Base-by-base conservation (phyloP, 331 rosid species). In the Pyracantha coccinea region DNA sequence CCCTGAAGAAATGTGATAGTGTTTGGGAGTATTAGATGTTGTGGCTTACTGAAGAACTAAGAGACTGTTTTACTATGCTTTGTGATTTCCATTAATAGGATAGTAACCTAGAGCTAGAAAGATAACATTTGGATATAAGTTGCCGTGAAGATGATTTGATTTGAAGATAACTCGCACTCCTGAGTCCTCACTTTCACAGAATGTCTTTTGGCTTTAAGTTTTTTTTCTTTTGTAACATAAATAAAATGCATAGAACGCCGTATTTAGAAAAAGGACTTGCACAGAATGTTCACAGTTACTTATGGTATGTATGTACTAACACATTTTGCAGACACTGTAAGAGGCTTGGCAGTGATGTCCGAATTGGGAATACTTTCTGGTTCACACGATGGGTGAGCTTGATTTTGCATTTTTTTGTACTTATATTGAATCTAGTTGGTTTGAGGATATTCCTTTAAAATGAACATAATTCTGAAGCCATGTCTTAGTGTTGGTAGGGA, bases 341-440 rank as follows among this genome's bases (percentile, higher is more conserved):
- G 97, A 83, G 87, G 93, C 70, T 85, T 94, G 88, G 93, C 96
- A 52, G 86, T 81, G 88, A 89, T 94, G 96, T 81, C 97, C 79
- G 96, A 75, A 77, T 61, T 94, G 82, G 99, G 99, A 69, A 76
- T 94, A 76, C 86, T 94, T 41, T 94, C 99, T 44, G 91, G 92
- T 67, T 94, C 99, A 41, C 99, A 94, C 78, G 99, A 94, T 83
- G 96, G 97, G 97, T 94, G 72, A 82, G 86, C 78, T 75, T 58
- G 20, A 75, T 12, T 80, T 71, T n/a, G 32, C 4, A 47, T 57
- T 67, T 74, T 6, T 44, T 47, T 74, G 23, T 81, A 17, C 65
- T 75, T 61, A 24, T 60, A 16, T 38, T 68, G 76, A 68, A 64
- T 66, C 52, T 67, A 33, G 15, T 31, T 76, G 54, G 47, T 50